A percentile compares a stretch with the other conserved stretches of the same genome.
These are phyloP conservation scores for Trametes coccinea DNA, from an alignment of 768 basidiomycete genomes.

Conservation along the genomic window DNA sequence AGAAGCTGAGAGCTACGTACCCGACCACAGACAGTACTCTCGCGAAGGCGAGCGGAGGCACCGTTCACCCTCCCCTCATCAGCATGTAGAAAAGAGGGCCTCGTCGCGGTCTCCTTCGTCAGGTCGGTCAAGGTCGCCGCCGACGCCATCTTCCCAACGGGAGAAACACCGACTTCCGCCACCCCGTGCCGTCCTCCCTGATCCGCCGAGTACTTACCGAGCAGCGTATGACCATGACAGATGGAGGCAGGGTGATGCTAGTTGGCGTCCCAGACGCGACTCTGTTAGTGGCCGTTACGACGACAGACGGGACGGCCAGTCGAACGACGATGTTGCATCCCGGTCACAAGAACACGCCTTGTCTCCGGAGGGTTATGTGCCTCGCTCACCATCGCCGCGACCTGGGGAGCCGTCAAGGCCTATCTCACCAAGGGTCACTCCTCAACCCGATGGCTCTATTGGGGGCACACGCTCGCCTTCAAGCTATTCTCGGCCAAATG, in stretches of 20 bases:
- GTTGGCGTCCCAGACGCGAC: conserved; percentile 2
- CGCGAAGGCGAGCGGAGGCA: conserved; percentile 13
- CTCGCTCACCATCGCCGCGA: conserved; percentile 10
- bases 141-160: conserved; percentile 22
- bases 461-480: conserved; percentile 10
- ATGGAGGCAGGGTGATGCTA: conserved; percentile 8
- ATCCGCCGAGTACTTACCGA: conserved; percentile 13
- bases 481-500: conserved; percentile 15
- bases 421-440: conserved; percentile 23
- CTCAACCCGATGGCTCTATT: conserved; percentile 17
- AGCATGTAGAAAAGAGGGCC: neutral
- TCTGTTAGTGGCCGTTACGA: conserved; percentile 2
- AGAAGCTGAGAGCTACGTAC: conserved; percentile 14
- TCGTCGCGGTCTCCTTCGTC: conserved; percentile 25
- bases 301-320: neutral
- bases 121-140: conserved; percentile 29
- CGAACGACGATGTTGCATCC: neutral
- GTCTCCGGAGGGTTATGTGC: conserved; percentile 2
- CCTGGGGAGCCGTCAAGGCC: conserved; percentile 16
- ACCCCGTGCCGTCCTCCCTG: conserved; percentile 20
- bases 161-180: conserved; percentile 35
- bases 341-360: neutral
- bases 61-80: conserved; percentile 11
- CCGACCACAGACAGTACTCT: conserved; percentile 5
- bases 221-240: conserved; percentile 19